Base-by-base conservation (phyloP, 257 asterid species). In the Forsythia suspensa region DNA sequence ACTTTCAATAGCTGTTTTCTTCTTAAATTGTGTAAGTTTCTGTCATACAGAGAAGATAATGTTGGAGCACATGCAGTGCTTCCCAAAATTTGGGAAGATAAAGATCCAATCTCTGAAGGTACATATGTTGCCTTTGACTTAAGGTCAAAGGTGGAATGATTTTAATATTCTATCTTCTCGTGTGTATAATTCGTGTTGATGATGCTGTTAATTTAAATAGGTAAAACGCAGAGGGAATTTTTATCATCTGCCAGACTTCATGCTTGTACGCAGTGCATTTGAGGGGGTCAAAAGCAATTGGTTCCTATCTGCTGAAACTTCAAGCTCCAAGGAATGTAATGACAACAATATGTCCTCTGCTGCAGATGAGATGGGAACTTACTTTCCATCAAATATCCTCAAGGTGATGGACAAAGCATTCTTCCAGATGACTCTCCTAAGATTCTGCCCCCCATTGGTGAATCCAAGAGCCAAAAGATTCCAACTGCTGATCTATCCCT, bases 221-320 rank as follows among this genome's bases (percentile, higher is more conserved):
- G 94, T 87, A 24, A 85, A 85, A 78, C 91, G 90, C 13, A 83
- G 73, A 66, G 82, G n/a, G 9, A 72, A 57, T 15, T 88, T 85
- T 68, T 94, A 94, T 84, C 86, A 84, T 79, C 82, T 94, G 38
- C 87, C 96, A 0, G 97, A 92, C 48, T 46, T 70, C 57, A 88
- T 94, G 94, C 84, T 81, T 73, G 84, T 94, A 36, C 71, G 75
- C 78, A 82, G 85, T 79, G 94, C 83, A 2, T 91, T 90, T 81
- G 84, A 73, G 4, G 88, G n/a, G 71, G 73, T 39, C 16, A 76
- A 86, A 36, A 68, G 74, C 18, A 77, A 51, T 52, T 89, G 92
- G 92, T 83, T 79, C 81, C 89, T 92, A 38, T 84, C 84, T 24
- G 91, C 80, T 13, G 91, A 86, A 76, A 89, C 79, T 76, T 85